Percentiles rank a stretch among this genome's conserved stretches.
Conservation (phyloP, 352 stramenopile species). For the Blastocystis sp. region DNA sequence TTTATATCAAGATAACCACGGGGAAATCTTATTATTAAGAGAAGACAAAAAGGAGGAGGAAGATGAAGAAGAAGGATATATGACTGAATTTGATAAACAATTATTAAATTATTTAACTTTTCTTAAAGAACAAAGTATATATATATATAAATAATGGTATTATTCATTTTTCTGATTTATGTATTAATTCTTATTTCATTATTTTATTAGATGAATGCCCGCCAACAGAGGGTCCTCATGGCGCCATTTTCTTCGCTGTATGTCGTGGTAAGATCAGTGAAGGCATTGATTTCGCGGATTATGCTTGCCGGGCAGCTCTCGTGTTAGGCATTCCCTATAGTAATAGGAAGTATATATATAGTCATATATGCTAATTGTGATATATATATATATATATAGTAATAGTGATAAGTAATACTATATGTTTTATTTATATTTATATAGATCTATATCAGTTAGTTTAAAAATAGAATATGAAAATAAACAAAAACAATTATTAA, state of each 20-base stretch:
- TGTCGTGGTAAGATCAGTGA: slow-evolving; percentile 93
- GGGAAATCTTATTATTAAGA: no score
- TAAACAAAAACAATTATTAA: no score
- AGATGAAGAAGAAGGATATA: no score
- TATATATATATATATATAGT: not conserved
- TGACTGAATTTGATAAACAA: not conserved
- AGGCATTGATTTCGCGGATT: slow-evolving; percentile 90
- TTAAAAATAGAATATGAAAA: not conserved
- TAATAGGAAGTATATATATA: slow-evolving; percentile 62
- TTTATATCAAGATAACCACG: no score
- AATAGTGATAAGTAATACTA: slow-evolving; percentile 57
- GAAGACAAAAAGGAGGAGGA: no score
- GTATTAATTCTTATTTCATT: no score
- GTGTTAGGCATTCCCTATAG: slow-evolving; percentile 93
- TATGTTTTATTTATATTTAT: slow-evolving; percentile 68
- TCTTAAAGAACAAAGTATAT: slow-evolving; percentile 11
- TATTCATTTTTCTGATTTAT: no score
- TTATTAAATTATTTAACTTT: not conserved
- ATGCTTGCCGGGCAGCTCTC: slow-evolving; percentile 81
- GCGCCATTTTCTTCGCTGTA: slow-evolving; percentile 85
- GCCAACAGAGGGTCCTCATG: slow-evolving; percentile 38
- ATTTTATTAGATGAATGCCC: not conserved
- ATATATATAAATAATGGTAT: no score
- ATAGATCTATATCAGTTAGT: slow-evolving; percentile 41
- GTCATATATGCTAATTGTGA: not conserved